phyloP scores from a whole-genome alignment of 305 asterid species.

The Stenogyne calaminthoides region DNA sequence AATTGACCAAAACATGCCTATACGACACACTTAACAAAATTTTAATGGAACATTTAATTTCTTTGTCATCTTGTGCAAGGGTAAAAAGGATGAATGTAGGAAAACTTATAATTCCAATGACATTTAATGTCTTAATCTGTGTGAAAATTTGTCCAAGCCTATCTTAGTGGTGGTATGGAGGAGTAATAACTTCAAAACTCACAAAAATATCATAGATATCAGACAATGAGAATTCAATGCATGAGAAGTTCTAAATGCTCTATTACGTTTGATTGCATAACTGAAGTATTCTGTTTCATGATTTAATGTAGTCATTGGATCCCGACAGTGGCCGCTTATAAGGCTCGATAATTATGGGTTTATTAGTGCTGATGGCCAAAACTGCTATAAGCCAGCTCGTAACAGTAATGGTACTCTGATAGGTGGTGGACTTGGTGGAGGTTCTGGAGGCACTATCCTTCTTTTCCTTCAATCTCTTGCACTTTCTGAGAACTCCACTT shows the following conservation, averaged over 20 bases:
- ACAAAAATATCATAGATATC: neutral
- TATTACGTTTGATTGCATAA: constrained; percentile 6
- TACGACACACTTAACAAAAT: too few relatives aligned
- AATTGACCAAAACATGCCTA: too few relatives aligned
- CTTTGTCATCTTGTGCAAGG: too few relatives aligned
- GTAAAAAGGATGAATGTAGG: too few relatives aligned
- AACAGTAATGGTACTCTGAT: constrained; percentile 60
- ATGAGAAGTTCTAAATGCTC: neutral
- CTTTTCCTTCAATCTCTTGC: constrained; percentile 71
- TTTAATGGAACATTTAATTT: too few relatives aligned
- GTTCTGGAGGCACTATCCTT: constrained; percentile 95
- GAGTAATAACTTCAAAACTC: constrained; percentile 16
- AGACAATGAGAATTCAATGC: constrained; percentile 5
- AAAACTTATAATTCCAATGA: too few relatives aligned
- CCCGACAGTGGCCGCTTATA: constrained; percentile 85
- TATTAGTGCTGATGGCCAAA: constrained; percentile 87
- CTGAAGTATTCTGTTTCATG: constrained; percentile 27
- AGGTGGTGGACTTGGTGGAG: constrained; percentile 94
- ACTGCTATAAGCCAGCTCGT: constrained; percentile 48
- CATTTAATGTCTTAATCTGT: too few relatives aligned
- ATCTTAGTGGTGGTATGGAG: too few relatives aligned
- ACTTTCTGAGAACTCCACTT: constrained; percentile 69
- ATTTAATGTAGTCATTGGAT: constrained; percentile 75
- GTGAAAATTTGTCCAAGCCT: too few relatives aligned
- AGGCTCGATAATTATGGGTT: constrained; percentile 74